Evolutionary conservation across 2,329 filamentous ascomycete species (phyloP).

Genomic region (Davidsoniella neocaledoniae): DNA sequence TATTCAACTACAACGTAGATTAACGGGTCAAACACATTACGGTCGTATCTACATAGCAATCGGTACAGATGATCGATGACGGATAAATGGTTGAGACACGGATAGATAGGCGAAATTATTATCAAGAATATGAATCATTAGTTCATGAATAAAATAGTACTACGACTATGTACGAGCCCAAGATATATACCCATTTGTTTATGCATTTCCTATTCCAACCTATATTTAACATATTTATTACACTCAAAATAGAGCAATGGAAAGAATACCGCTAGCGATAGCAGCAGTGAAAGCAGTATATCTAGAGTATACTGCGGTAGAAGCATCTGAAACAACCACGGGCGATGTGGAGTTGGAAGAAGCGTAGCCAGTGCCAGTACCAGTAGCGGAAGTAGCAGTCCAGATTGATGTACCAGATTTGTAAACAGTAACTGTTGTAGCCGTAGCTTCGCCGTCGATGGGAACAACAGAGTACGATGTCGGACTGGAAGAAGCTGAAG

Average conservation of each 20-base stretch:
- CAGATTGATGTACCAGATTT: constrained; percentile 8
- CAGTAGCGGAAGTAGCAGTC: constrained; percentile 9
- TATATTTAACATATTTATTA: background rate
- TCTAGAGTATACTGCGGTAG: background rate
- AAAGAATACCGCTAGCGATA: background rate
- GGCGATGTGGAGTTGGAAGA: constrained; percentile 2
- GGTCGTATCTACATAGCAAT: no score
- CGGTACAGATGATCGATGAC: no score
- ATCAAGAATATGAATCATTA: background rate
- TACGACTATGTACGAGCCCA: background rate
- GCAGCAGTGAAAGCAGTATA: constrained; percentile 7
- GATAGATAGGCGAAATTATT: background rate
- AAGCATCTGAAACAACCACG: constrained; percentile 7
- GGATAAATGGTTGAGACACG: no score
- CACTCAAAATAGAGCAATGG: constrained; percentile 4
- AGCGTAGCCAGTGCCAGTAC: constrained; percentile 1
- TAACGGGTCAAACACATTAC: no score
- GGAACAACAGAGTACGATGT: constrained; percentile 9
- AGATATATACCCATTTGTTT: background rate
- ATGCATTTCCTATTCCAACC: no score
- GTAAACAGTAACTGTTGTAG: constrained; percentile 9
- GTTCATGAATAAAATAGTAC: background rate
- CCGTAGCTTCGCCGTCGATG: constrained; percentile 6
- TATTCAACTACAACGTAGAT: no score
- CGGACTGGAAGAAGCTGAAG: background rate